Evolutionary conservation across 169 alveolate species (phyloP), one percentile per base, ranked within the genome.

Genomic region (Blepharisma undulans): DNA sequence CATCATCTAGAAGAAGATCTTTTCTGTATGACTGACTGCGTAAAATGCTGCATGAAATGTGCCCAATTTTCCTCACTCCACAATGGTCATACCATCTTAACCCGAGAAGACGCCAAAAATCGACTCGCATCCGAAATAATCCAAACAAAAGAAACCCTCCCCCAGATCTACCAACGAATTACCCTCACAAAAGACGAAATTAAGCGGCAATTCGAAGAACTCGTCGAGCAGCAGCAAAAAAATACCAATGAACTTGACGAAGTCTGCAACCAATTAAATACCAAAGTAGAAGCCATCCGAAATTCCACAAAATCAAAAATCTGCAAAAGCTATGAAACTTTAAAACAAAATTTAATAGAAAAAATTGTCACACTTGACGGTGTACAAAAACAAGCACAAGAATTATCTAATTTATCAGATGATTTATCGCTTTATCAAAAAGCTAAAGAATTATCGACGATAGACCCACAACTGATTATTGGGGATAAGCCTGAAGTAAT

Each of bases 31-130:
- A 33, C 34, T n/a, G 80, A 72, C 12, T 61, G 72, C 21, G 72
- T 30, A 25, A 25, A 61, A 36, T 66, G 48, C 84, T 86, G 91
- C 72, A 25, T 27, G 33, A 60, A 66, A 25, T 86, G 91, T 79
- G 66, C 87, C 0, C 66, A 79, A n/a, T 29, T 33, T 79, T 79
- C 80, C 0, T 8, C 80, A 7, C 36, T 29, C 4, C 80, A 74
- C 27, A 74, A 74, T 25, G 33, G 33, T 0, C 80, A 74, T 5
- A 0, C 10, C 8, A 74, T 74, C 18, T 5, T 74, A 25, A 74
- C 80, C 16, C 8, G 33, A 74, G 33, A 74, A 74, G 80, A 74
- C 10, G 80, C 80, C 0, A 74, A 74, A 5, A 14, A 14, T 74
- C 7, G 33, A 18, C 80, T 74, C 12, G 33, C 80, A 10, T 8